Evolutionary conservation across 805 yeast species (phyloP), one percentile per base, ranked within the genome.

Genomic region (Yamadazyma nakazawae): DNA sequence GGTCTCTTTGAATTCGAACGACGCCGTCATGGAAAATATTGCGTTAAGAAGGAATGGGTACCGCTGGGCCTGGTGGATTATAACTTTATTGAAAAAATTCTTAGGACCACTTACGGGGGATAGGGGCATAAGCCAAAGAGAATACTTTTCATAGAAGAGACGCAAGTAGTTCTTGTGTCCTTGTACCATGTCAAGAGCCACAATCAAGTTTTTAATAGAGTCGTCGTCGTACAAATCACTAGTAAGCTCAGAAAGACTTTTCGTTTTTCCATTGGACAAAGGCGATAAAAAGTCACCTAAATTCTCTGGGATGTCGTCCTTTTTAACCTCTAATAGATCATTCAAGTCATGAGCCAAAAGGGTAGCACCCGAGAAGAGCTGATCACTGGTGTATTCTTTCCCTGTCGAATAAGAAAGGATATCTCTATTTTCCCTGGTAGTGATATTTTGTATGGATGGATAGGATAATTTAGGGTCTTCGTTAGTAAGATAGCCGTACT

Each of bases 131-230:
- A 54, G 38, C 56, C 56, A 53, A 12, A 47, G 40, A 3, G 55
- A 50, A 40, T 54, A 54, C 36, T 53, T 54, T 28, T 54, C 56
- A 34, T 54, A 53, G 42, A 54, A 54, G 12, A 52, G 37, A 26
- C 56, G 44, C 8, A 52, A 42, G 34, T 54, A 54, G 39, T 54
- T 54, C 32, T 53, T 54, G 13, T 54, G 54, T n/a, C 48, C 50
- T 17, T 47, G 43, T n/a, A 46, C 38, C 41, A 52, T 31, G 40
- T 47, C 54, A 28, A 41, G 49, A 12, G 51, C 42, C 18, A 42
- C 38, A 14, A 51, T 45, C 26, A 45, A 49, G 13, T 26, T 34
- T 7, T 40, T 12, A 3, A 53, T 44, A 10, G 50, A 42, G 5
- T 38, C 46, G 28, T 53, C 53, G 34, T 48, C 47, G 18, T 45